These are phyloP conservation scores for Lathyrus aphaca DNA, from an alignment of 306 rosid species.

Conservation along the genomic window DNA sequence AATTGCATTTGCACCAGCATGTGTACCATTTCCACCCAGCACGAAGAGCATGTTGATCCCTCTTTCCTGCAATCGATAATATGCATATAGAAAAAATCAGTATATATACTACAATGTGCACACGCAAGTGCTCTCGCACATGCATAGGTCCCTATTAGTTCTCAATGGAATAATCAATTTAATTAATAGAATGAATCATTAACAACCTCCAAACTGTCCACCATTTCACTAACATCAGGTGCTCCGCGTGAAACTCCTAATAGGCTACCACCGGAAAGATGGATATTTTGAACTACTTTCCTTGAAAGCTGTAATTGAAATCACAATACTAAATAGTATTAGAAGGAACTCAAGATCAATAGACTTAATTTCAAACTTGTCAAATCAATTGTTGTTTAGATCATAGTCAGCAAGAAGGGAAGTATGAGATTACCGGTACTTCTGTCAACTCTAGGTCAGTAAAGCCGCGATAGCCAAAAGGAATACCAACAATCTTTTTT, in stretches of 20 bases:
- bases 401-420: conserved; percentile 35
- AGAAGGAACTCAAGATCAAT: background rate
- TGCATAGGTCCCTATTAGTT: background rate
- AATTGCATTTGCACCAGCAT: conserved; percentile 96
- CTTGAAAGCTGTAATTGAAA: conserved; percentile 72
- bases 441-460: conserved; percentile 72
- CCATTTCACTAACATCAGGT: conserved; percentile 72
- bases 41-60: conserved; percentile 96
- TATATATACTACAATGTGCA: background rate
- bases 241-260: conserved; percentile 99
- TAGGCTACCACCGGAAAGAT: conserved; percentile 99
- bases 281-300: conserved; percentile 93
- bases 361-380: conserved; percentile 7
- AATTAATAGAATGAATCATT: conserved; percentile 24
- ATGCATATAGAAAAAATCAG: conserved; percentile 21
- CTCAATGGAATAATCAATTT: conserved; percentile 20
- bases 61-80: conserved; percentile 66
- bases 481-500: conserved; percentile 85
- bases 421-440: conserved; percentile 64
- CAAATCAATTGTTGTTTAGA: conserved; percentile 9
- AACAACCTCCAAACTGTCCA: conserved; percentile 75
- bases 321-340: conserved; percentile 27
- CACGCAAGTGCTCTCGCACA: background rate
- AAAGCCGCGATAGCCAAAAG: conserved; percentile 96
- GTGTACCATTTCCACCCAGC: conserved; percentile 98